Base-by-base conservation (phyloP, 2,329 filamentous ascomycete genomes). In the Pezicula rhizophila region DNA sequence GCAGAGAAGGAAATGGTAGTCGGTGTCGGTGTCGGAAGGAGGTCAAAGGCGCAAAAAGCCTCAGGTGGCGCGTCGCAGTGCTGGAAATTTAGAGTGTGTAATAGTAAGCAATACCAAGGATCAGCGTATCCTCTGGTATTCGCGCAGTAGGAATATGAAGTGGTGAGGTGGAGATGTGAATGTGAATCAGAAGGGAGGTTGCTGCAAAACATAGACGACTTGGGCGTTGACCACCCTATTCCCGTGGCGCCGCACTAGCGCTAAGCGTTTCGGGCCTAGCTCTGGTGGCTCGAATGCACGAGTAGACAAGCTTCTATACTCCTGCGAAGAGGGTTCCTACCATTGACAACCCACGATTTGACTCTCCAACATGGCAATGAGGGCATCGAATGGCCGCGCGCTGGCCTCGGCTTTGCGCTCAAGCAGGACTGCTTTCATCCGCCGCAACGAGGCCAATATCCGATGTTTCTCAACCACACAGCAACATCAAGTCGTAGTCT, bases 361-460 rank as follows among this genome's bases (percentile, higher is more conserved):
- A 48, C 53, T 45, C 55, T 58, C 55, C 49, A 72, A 64, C 67
- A 84, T 84, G 80, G 79, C 80, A 68, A 79, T 74, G 69, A 79
- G 75, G 66, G 66, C 81, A 62, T 75, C 73, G 62, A 74, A 78
- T 65, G 76, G 71, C 67, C 73, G 78, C 66, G 73, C 73, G 53
- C 64, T 83, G 57, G 73, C 74, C 63, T 74, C 78, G 64, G 74
- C 75, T 70, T 66, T 82, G 57, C 74, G 74, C 64, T 73, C 78
- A n/a, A 67, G 68, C 43, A 76, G 69, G 60, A 67, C 71, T 42
- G 46, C 47, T 25, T 42, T 57, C 15, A 37, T 42, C 14, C 58
- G 55, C 25, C 55, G 54, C 42, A 60, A 57, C 43, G 57, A 59
- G 42, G 34, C 49, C 12, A 46, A 42, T 17, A 47, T 56, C 43